phyloP scores from a whole-genome alignment of 805 yeast species.

The Tanozyma kutaoensis region DNA sequence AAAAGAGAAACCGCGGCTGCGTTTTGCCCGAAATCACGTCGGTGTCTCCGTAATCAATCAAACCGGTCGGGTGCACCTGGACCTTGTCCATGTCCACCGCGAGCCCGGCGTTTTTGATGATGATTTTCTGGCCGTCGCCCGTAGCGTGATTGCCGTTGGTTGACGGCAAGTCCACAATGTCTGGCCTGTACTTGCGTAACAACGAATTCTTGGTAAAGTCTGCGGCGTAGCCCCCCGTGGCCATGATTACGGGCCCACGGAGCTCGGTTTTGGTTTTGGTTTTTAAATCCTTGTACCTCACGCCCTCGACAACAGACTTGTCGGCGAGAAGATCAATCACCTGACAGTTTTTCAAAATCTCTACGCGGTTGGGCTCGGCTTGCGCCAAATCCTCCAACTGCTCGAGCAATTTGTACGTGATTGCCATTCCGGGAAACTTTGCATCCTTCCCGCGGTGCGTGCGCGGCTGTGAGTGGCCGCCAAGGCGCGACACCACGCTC shows the following conservation, averaged over 20 bases:
- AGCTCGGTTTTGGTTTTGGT: slow-evolving; percentile 17
- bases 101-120: slow-evolving; percentile 35
- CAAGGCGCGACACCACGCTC: slow-evolving; percentile 58
- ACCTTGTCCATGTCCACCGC: slow-evolving; percentile 54
- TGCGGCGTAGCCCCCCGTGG: slow-evolving; percentile 60
- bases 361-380: slow-evolving; percentile 24
- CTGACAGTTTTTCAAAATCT: slow-evolving; percentile 9
- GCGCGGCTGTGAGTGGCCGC: slow-evolving; percentile 72
- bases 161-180: slow-evolving; percentile 39
- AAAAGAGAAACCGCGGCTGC: slow-evolving; percentile 36
- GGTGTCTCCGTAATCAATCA: slow-evolving; percentile 33
- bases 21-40: slow-evolving; percentile 27
- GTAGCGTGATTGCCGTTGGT: slow-evolving; percentile 53
- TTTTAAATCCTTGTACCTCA: slow-evolving; percentile 17
- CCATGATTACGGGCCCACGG: slow-evolving; percentile 47
- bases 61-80: slow-evolving; percentile 59
- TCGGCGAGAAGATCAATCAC: slow-evolving; percentile 1
- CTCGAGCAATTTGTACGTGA: slow-evolving; percentile 40
- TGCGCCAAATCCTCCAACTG: slow-evolving; percentile 33
- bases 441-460: slow-evolving; percentile 70
- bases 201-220: slow-evolving; percentile 42
- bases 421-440: slow-evolving; percentile 54
- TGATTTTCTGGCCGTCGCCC: slow-evolving; percentile 49
- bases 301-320: slow-evolving; percentile 2
- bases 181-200: slow-evolving; percentile 44